Conservation (phyloP, 2,329 filamentous ascomycete genomes). For the Trichophyton simii region DNA sequence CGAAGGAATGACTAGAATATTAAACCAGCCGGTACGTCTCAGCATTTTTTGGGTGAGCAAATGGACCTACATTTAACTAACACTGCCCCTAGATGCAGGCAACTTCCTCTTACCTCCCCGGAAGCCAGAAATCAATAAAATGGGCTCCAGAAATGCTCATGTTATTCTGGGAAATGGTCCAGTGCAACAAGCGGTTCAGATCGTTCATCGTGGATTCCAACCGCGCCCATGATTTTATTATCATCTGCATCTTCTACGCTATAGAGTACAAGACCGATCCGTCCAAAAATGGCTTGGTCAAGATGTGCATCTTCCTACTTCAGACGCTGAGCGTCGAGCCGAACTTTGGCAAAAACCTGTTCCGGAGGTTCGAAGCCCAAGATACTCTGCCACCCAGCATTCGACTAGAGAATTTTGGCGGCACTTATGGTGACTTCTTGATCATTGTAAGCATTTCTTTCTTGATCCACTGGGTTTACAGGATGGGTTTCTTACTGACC, state of each 20-base stretch:
- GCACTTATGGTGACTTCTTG: conserved; percentile 85
- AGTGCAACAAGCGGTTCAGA: conserved; percentile 94
- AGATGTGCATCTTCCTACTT: conserved; percentile 94
- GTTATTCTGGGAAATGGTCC: conserved; percentile 92
- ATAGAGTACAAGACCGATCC: conserved; percentile 77
- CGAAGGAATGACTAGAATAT: conserved; percentile 81
- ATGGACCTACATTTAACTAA: conserved; percentile 9
- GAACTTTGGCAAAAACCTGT: conserved; percentile 79
- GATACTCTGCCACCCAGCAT: conserved; percentile 75
- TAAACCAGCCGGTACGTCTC: conserved; percentile 61
- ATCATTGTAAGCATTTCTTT: conserved; percentile 58
- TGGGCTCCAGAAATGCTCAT: conserved; percentile 94
- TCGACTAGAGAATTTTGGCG: conserved; percentile 69
- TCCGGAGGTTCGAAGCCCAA: conserved; percentile 77
- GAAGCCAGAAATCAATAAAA: conserved; percentile 63
- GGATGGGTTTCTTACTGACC: conserved; percentile 4
- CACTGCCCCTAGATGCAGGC: conserved; percentile 52
- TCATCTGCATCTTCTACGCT: conserved; percentile 83
- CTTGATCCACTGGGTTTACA: not conserved
- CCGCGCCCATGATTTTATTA: conserved; percentile 80
- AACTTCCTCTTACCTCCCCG: conserved; percentile 76
- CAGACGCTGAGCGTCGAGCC: conserved; percentile 90
- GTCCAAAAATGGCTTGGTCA: conserved; percentile 78
- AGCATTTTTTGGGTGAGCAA: no score
- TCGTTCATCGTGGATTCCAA: conserved; percentile 96